Evolutionary conservation across 2,329 filamentous ascomycete species (phyloP).

Genomic region (Lachnellula subtilissima): DNA sequence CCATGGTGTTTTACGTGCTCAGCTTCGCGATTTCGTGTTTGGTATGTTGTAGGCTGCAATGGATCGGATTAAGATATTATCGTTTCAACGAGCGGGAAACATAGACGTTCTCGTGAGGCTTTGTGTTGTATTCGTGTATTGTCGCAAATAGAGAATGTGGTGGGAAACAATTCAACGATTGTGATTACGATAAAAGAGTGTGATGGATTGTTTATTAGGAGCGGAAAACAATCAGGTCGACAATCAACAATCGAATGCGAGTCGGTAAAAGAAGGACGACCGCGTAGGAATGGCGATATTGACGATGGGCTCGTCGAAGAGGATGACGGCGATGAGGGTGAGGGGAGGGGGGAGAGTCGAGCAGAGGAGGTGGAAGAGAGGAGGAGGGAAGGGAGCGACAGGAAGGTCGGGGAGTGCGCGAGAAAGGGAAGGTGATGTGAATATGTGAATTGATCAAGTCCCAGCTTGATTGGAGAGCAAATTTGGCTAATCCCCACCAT

Average conservation of each 20-base stretch:
- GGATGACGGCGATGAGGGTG: background rate
- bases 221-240: background rate
- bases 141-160: background rate
- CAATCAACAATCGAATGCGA: background rate
- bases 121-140: background rate
- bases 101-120: background rate
- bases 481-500: background rate
- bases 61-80: background rate
- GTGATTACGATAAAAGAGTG: background rate
- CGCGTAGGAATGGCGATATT: background rate
- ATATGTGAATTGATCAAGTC: background rate
- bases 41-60: background rate
- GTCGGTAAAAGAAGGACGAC: background rate
- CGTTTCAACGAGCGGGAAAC: background rate
- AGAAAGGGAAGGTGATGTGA: too few species aligned
- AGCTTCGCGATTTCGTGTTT: background rate
- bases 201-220: background rate
- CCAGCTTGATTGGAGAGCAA: background rate
- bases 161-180: background rate
- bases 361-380: background rate
- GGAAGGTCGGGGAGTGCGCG: background rate
- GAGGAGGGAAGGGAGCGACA: background rate
- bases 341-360: background rate
- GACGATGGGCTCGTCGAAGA: background rate
- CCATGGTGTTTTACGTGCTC: background rate